Conservation (phyloP, 2,329 filamentous ascomycete genomes). For the Microsporum ferrugineum region DNA sequence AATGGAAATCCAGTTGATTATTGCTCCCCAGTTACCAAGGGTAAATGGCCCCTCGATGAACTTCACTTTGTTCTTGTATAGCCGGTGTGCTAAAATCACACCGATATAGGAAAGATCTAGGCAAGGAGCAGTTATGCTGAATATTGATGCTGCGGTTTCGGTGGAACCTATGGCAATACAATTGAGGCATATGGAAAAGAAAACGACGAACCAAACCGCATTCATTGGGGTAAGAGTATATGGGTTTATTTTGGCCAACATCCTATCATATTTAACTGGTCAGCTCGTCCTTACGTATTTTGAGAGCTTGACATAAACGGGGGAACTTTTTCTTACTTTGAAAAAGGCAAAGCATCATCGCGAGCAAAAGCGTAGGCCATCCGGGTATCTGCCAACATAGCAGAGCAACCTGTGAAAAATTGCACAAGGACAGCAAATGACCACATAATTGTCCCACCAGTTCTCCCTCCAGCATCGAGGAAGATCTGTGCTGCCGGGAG, state of each 20-base stretch:
- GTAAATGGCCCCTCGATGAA: conserved; percentile 49
- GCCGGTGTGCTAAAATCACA: conserved; percentile 48
- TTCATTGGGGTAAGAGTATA: conserved; percentile 50
- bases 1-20: conserved; percentile 47
- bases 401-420: conserved; percentile 53
- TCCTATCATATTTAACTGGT: conserved; percentile 23
- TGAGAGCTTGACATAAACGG: background rate
- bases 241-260: conserved; percentile 43
- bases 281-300: background rate
- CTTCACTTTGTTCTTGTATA: conserved; percentile 42
- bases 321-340: conserved; percentile 30
- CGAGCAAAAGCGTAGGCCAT: conserved; percentile 53
- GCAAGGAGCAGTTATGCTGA: conserved; percentile 43
- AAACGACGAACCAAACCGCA: conserved; percentile 52
- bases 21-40: conserved; percentile 44
- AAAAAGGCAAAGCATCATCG: conserved; percentile 51
- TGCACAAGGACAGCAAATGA: conserved; percentile 52
- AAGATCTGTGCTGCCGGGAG: conserved; percentile 50
- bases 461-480: conserved; percentile 47
- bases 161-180: conserved; percentile 37
- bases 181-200: conserved; percentile 44
- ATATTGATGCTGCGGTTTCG: conserved; percentile 38
- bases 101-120: conserved; percentile 47
- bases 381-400: conserved; percentile 52
- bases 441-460: conserved; percentile 50